Conservation (phyloP, 2,329 filamentous ascomycete genomes). For the Sporothrix sp. region DNA sequence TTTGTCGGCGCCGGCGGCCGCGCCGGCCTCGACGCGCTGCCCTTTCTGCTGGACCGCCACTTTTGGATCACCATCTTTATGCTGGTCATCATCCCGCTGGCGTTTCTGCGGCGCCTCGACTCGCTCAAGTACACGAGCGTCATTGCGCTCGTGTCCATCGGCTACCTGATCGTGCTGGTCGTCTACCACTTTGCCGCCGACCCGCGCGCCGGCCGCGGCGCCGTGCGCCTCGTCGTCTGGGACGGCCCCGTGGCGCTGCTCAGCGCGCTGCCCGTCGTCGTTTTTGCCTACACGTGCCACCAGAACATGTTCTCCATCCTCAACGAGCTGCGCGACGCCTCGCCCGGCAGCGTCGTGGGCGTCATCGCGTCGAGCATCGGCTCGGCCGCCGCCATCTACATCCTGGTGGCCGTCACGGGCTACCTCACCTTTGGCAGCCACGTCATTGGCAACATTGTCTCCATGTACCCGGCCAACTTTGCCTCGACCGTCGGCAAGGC, state of each 20-base stretch:
- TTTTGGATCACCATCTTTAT: conserved; percentile 99
- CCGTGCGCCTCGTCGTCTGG: conserved; percentile 67
- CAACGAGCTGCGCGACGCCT: conserved; percentile 85
- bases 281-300: conserved; percentile 99
- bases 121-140: conserved; percentile 96
- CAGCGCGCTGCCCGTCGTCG: conserved; percentile 83
- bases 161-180: conserved; percentile 85
- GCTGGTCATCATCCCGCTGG: conserved; percentile 89
- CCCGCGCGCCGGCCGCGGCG: conserved; percentile 60
- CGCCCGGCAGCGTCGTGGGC: conserved; percentile 61
- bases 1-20: conserved; percentile 51
- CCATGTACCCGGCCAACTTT: conserved; percentile 72
- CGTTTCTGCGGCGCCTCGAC: conserved; percentile 82
- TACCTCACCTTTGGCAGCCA: conserved; percentile 92
- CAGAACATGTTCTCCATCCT: conserved; percentile 99
- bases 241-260: conserved; percentile 68
- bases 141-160: conserved; percentile 82
- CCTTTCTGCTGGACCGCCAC: conserved; percentile 77
- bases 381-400: conserved; percentile 75
- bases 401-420: conserved; percentile 86
- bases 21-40: conserved; percentile 38
- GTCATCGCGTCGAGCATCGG: conserved; percentile 82
- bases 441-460: conserved; percentile 85
- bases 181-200: conserved; percentile 87
- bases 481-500: conserved; percentile 88